A percentile compares a stretch with the other conserved stretches of the same genome.
Evolutionary conservation across 2,329 filamentous ascomycete genomes (phyloP).

Genomic region (Westerdykella aurantiaca): DNA sequence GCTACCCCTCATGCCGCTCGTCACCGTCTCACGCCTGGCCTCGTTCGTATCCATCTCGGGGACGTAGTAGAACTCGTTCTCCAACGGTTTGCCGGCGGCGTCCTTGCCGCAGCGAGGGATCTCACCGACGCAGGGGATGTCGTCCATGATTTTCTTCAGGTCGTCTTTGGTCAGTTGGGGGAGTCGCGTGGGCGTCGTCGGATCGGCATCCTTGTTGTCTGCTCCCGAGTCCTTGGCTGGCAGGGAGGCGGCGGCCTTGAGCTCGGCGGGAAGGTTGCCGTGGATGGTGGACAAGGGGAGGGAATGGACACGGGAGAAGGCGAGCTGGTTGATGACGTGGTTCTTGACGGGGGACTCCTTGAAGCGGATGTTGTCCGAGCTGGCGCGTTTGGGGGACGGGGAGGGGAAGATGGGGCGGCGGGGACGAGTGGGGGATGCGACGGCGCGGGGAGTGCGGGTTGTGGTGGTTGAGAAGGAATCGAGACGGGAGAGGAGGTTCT

Average conservation of each 20-base stretch:
- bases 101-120: conserved; percentile 91
- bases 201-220: conserved; percentile 10
- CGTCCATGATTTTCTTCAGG: conserved; percentile 67
- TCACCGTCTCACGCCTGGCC: conserved; percentile 72
- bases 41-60: conserved; percentile 79
- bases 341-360: conserved; percentile 57
- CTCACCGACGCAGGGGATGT: conserved; percentile 74
- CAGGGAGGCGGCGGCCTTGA: conserved; percentile 33
- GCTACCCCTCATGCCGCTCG: conserved; percentile 79
- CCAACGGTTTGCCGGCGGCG: conserved; percentile 83
- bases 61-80: conserved; percentile 96
- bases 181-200: conserved; percentile 15
- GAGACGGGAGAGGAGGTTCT: conserved; percentile 75
- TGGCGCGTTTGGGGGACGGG: conserved; percentile 25
- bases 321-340: conserved; percentile 91
- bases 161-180: conserved; percentile 38
- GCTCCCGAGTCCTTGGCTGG: conserved; percentile 13
- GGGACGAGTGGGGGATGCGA: conserved; percentile 12
- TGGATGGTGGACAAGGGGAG: conserved; percentile 86
- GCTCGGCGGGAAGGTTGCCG: conserved; percentile 68
- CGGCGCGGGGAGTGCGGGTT: neutral
- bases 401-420: conserved; percentile 23
- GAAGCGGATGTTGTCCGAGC: conserved; percentile 21
- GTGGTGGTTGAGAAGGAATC: conserved; percentile 61
- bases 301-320: conserved; percentile 86